Conservation (phyloP, 371 early-diverging fungal species). For the Funneliformis caledonium region DNA sequence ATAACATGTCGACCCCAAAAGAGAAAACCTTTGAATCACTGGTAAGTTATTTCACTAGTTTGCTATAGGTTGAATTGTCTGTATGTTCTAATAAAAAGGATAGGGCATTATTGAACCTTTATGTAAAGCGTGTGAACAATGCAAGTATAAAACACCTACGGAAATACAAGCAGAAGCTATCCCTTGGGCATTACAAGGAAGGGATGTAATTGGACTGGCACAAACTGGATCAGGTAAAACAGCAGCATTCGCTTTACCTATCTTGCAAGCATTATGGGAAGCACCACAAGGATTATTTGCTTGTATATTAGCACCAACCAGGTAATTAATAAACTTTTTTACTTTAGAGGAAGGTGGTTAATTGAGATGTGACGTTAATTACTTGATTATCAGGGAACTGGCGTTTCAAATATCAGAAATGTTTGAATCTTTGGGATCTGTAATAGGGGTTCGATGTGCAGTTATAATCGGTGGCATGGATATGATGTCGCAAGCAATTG, state of each 20-base stretch:
- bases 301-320: constrained; percentile 97
- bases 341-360: neutral
- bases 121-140: constrained; percentile 85
- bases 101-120: constrained; percentile 85
- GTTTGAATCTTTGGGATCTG: constrained; percentile 89
- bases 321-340: constrained; percentile 41
- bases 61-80: neutral
- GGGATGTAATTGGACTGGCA: constrained; percentile 96
- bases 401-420: constrained; percentile 96
- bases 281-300: constrained; percentile 91
- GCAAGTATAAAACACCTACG: constrained; percentile 91
- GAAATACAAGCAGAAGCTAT: constrained; percentile 92
- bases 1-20: neutral
- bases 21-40: neutral
- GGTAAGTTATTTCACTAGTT: neutral
- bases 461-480: constrained; percentile 99
- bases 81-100: neutral
- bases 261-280: constrained; percentile 90
- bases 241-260: constrained; percentile 96
- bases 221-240: constrained; percentile 99
- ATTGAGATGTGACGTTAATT: too few species aligned
- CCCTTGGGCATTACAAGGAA: constrained; percentile 84
- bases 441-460: constrained; percentile 91
- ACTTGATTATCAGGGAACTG: constrained; percentile 71
- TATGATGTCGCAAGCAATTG: constrained; percentile 93